Evolutionary conservation across 2,329 filamentous ascomycete species (phyloP).

Genomic region (Aspergillus bombycis): DNA sequence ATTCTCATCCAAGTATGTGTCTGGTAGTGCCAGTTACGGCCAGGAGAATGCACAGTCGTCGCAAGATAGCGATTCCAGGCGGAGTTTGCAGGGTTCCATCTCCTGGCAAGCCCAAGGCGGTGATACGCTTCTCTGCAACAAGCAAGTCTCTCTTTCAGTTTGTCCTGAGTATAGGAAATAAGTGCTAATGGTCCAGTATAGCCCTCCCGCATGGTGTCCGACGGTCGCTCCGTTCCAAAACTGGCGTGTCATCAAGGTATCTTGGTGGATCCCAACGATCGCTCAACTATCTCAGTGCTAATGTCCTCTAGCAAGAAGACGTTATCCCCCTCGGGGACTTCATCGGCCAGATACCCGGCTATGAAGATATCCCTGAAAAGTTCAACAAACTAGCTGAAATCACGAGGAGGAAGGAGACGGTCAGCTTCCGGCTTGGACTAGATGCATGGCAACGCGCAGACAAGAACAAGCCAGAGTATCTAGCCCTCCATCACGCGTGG

Average conservation of each 20-base stretch:
- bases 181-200: neutral
- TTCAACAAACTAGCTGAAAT: no score
- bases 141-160: constrained; percentile 10
- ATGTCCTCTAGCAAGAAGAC: no score
- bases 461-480: no score
- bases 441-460: no score
- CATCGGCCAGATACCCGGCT: no score
- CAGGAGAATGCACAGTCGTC: neutral
- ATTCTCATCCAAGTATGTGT: neutral
- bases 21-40: neutral
- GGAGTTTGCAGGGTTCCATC: neutral
- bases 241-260: constrained; percentile 22
- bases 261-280: no score
- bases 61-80: neutral
- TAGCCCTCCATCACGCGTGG: no score
- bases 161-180: neutral
- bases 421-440: no score
- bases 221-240: constrained; percentile 20
- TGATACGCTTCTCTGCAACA: constrained; percentile 20
- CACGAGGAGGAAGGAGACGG: no score
- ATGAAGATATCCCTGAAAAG: no score
- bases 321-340: no score
- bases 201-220: constrained; percentile 17
- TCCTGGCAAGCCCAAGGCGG: constrained; percentile 23
- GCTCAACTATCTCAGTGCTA: no score